Evolutionary conservation across 2,329 filamentous ascomycete genomes (phyloP).

Genomic region (Kalmusia sp.): DNA sequence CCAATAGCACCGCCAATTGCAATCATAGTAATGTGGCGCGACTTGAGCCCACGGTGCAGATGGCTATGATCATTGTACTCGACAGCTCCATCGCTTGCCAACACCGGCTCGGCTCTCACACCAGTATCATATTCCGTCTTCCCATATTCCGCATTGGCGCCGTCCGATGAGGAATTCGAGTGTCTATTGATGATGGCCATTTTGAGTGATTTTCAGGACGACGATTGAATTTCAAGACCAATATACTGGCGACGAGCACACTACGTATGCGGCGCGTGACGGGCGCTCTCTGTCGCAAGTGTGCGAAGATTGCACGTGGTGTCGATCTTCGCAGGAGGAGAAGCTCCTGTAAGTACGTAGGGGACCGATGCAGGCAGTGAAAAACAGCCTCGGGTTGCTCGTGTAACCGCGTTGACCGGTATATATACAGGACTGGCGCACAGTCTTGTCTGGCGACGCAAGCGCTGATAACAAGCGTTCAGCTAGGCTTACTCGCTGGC

Average conservation of each 20-base stretch:
- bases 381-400: constrained; percentile 3
- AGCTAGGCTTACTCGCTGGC: constrained; percentile 18
- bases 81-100: constrained; percentile 33
- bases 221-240: not conserved
- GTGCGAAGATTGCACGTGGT: not conserved
- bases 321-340: constrained; percentile 2
- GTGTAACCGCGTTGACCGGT: constrained; percentile 14
- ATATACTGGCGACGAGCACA: constrained; percentile 7
- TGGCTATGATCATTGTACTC: constrained; percentile 39
- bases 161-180: constrained; percentile 32
- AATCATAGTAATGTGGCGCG: constrained; percentile 67
- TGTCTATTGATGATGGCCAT: constrained; percentile 14
- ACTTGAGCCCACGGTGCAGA: constrained; percentile 61
- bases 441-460: constrained; percentile 1
- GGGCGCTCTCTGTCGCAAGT: not conserved
- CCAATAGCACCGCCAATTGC: constrained; percentile 78
- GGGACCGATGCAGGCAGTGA: constrained; percentile 5
- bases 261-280: constrained; percentile 12
- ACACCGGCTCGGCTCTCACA: constrained; percentile 12
- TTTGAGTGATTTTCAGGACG: not conserved
- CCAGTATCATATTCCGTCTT: constrained; percentile 32
- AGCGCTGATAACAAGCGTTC: constrained; percentile 13
- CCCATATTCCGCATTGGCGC: constrained; percentile 29
- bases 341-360: constrained; percentile 7
- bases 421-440: constrained; percentile 5